Evolutionary conservation across 306 rosid species (phyloP).

Genomic region (Sindora glabra): DNA sequence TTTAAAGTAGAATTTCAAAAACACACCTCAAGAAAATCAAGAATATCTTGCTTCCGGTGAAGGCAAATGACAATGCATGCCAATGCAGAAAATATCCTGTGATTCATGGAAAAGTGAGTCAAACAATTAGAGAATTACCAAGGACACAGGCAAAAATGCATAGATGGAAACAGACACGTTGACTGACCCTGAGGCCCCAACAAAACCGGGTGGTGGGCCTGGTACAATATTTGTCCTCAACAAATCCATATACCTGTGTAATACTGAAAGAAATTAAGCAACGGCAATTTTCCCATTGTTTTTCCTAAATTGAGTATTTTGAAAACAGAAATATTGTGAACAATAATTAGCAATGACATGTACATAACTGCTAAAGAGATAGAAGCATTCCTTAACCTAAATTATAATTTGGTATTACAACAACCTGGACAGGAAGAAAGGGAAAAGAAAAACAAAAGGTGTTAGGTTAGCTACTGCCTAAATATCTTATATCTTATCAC

Average conservation of each 20-base stretch:
- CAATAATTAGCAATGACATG: neutral
- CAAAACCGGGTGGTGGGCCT: conserved; percentile 26
- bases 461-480: no score
- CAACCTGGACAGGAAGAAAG: neutral
- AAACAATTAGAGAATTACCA: conserved; percentile 13
- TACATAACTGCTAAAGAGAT: neutral
- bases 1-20: conserved; percentile 1
- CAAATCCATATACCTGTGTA: conserved; percentile 47
- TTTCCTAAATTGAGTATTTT: neutral
- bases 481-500: no score
- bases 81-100: conserved; percentile 56
- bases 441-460: no score
- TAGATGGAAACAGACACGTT: conserved; percentile 7
- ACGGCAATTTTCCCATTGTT: conserved; percentile 5
- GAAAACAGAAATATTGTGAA: neutral
- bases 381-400: neutral
- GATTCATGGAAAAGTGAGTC: conserved; percentile 15
- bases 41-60: conserved; percentile 56
- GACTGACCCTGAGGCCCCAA: conserved; percentile 45
- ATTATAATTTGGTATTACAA: neutral
- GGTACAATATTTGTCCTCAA: conserved; percentile 30
- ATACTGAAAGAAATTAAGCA: conserved; percentile 27
- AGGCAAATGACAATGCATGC: conserved; percentile 48
- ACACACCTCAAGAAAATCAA: conserved; percentile 43
- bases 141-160: conserved; percentile 12